Percentiles rank a stretch among this genome's conserved stretches.
phyloP scores from a whole-genome alignment of 257 asterid genomes.

The Salvia hispanica region DNA sequence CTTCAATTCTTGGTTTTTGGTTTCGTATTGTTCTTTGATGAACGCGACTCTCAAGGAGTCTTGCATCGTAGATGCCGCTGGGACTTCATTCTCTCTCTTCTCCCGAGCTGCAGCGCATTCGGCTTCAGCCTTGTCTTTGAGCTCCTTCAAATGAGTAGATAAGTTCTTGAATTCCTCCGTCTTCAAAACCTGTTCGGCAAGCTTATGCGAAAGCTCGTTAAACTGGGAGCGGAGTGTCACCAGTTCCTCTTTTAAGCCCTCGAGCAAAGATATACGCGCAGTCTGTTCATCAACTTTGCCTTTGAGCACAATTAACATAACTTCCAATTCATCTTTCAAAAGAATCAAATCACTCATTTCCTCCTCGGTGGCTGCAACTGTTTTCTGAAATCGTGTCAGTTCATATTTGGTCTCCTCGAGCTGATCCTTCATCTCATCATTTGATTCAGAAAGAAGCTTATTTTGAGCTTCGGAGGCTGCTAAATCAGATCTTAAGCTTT shows the following conservation, averaged over 20 bases:
- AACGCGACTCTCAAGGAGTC: slow-evolving; percentile 90
- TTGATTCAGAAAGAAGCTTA: slow-evolving; percentile 62
- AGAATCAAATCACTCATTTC: slow-evolving; percentile 45
- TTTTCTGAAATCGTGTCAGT: slow-evolving; percentile 42
- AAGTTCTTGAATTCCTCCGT: slow-evolving; percentile 79
- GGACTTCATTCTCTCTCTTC: slow-evolving; percentile 66
- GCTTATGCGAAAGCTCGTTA: slow-evolving; percentile 59
- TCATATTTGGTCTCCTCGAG: slow-evolving; percentile 51
- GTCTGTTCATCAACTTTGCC: slow-evolving; percentile 60
- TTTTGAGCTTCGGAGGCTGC: slow-evolving; percentile 54
- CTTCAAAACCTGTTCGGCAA: slow-evolving; percentile 68
- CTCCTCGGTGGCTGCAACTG: slow-evolving; percentile 50
- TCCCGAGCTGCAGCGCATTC: slow-evolving; percentile 57
- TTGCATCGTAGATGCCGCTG: slow-evolving; percentile 47
- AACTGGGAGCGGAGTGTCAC: slow-evolving; percentile 46
- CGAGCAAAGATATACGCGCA: slow-evolving; percentile 36
- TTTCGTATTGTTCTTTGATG: slow-evolving; percentile 72
- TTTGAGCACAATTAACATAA: slow-evolving; percentile 49
- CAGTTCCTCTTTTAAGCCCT: slow-evolving; percentile 51
- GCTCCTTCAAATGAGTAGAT: slow-evolving; percentile 78
- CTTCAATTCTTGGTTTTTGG: slow-evolving; percentile 75
- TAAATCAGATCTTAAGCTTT: slow-evolving; percentile 53
- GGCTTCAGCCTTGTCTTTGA: slow-evolving; percentile 81
- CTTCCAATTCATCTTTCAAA: slow-evolving; percentile 68
- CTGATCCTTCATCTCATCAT: slow-evolving; percentile 35